Evolutionary conservation across 1,139 yeast genomes (phyloP).

Genomic region (Yamadazyma kanchanaburiensis): DNA sequence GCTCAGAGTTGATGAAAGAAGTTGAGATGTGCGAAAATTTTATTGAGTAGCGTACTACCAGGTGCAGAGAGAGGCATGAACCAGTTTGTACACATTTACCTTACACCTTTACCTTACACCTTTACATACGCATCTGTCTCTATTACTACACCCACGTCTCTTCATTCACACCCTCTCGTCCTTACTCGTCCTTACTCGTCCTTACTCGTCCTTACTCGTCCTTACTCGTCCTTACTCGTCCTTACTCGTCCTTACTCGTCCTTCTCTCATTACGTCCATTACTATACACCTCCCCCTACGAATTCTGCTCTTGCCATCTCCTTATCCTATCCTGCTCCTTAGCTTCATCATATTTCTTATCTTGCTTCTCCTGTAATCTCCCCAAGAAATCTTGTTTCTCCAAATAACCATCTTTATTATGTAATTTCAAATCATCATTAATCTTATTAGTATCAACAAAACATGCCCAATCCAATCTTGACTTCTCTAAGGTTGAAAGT

Average conservation of each 20-base stretch:
- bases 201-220: too few relatives aligned
- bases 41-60: slow-evolving; percentile 1
- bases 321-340: slow-evolving; percentile 37
- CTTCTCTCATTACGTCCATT: too few relatives aligned
- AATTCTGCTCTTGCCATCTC: slow-evolving; percentile 22
- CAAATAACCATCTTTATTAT: slow-evolving; percentile 81
- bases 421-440: slow-evolving; percentile 72
- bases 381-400: slow-evolving; percentile 88
- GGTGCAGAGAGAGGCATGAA: background rate
- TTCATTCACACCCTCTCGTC: too few relatives aligned
- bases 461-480: slow-evolving; percentile 92
- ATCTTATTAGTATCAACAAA: slow-evolving; percentile 87
- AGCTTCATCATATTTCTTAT: slow-evolving; percentile 58
- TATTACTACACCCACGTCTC: too few relatives aligned
- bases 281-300: slow-evolving; percentile 1
- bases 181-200: too few relatives aligned
- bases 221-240: too few relatives aligned
- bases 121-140: too few relatives aligned
- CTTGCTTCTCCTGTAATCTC: slow-evolving; percentile 68
- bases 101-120: too few relatives aligned
- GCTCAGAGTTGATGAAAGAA: too few relatives aligned
- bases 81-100: too few relatives aligned
- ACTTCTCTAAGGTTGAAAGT: slow-evolving; percentile 87
- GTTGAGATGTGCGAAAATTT: too few relatives aligned
- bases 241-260: too few relatives aligned